A percentile compares a stretch with the other conserved stretches of the same genome.
phyloP scores from a whole-genome alignment of 2,329 filamentous ascomycete species.

The Fusarium stilboides region DNA sequence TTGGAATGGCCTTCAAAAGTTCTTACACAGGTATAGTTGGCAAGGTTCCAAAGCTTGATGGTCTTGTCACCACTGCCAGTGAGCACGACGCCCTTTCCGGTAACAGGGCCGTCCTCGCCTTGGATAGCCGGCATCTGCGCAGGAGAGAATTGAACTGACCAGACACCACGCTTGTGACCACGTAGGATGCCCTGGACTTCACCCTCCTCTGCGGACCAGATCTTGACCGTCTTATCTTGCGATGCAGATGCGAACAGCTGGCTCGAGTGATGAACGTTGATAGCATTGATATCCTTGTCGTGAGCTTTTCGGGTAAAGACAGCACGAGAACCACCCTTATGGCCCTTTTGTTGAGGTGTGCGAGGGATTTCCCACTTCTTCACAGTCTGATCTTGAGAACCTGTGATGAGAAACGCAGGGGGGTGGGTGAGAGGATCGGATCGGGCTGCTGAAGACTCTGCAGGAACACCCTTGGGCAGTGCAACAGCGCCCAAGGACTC shows the following conservation, averaged over 20 bases:
- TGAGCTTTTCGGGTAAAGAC: constrained; percentile 94
- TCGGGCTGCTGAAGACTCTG: constrained; percentile 78
- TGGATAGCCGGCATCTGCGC: constrained; percentile 80
- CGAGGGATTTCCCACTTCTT: constrained; percentile 91
- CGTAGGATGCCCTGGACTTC: constrained; percentile 92
- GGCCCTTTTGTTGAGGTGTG: constrained; percentile 59
- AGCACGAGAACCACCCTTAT: constrained; percentile 73
- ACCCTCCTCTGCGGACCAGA: constrained; percentile 92
- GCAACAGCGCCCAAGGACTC: constrained; percentile 94
- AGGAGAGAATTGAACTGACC: constrained; percentile 93
- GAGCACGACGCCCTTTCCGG: constrained; percentile 84
- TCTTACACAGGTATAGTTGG: constrained; percentile 91
- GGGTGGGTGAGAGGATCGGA: constrained; percentile 83
- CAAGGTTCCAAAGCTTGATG: constrained; percentile 93
- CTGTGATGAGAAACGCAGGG: constrained; percentile 88
- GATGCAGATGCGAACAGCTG: constrained; percentile 96
- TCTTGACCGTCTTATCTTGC: constrained; percentile 96
- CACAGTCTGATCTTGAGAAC: constrained; percentile 94
- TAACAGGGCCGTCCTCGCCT: constrained; percentile 79
- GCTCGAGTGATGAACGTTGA: constrained; percentile 82
- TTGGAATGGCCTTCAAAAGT: constrained; percentile 98
- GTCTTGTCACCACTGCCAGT: constrained; percentile 98
- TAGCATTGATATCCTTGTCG: constrained; percentile 98
- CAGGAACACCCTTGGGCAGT: constrained; percentile 79
- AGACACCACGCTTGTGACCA: constrained; percentile 95